Evolutionary conservation across 2,329 filamentous ascomycete species (phyloP), one percentile per base, ranked within the genome.

Genomic region (Orbilia quercus): DNA sequence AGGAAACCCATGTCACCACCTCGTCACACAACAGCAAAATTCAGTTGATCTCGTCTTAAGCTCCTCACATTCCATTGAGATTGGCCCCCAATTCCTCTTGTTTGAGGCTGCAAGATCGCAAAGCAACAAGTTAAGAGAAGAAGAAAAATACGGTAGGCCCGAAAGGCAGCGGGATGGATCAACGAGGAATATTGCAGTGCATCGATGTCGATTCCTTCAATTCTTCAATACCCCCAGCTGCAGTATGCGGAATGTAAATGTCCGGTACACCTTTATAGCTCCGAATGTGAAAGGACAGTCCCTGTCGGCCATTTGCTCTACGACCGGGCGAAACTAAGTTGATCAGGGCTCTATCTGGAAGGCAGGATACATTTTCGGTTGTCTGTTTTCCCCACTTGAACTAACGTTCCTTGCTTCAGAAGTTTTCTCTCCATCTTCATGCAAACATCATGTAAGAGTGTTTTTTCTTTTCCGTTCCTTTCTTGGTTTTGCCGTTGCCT

Each of bases 321-420:
- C 45, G 45, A 53, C 42, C 38, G 53, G 36, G n/a, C 22, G 48
- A 45, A 65, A 45, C 18, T 47, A n/a, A 9, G 67, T 53, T 42
- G 31, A 72, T 72, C 67, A 6, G 45, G 36, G 16, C 67, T 40
- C 1, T 28, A 72, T 59, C 14, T 50, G 67, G 67, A 72, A 72
- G 59, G 67, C 67, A 58, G 38, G 40, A 51, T 42, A 40, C 28
- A 65, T 38, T 54, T 66, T 65, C 31, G 28, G 38, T 23, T 42
- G 23, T n/a, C 53, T 16, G 31, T 45, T 54, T 48, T 51, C 59
- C 59, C 59, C 51, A 55, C 59, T 55, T 28, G 28, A 16, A 14
- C 47, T 55, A 50, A 54, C 53, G 59, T 64, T 72, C 67, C 67
- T 72, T 72, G 67, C 67, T 58, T 65, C 67, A 38, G 48, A 55